Evolutionary conservation across 768 basidiomycete species (phyloP).

Genomic region (Gloeophyllum trabeum): DNA sequence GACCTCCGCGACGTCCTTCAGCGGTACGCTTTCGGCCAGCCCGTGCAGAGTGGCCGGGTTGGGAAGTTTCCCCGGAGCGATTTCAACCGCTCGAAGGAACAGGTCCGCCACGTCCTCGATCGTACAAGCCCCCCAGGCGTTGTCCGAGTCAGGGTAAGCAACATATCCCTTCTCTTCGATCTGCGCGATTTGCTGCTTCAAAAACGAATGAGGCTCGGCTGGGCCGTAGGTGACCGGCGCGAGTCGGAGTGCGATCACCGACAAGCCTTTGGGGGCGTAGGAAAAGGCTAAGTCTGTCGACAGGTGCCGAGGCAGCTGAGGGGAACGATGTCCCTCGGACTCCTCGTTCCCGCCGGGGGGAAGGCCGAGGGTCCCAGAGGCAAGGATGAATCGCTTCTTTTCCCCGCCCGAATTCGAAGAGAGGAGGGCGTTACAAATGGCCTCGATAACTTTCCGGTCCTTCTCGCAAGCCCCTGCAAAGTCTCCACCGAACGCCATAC

Average conservation of each 20-base stretch:
- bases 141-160: neutral
- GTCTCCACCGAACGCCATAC: neutral
- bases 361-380: neutral
- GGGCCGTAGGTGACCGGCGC: neutral
- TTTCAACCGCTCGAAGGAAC: too few relatives aligned
- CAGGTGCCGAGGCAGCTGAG: neutral
- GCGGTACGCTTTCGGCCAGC: neutral
- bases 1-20: neutral
- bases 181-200: neutral
- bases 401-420: neutral
- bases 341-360: neutral
- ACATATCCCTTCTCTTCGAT: neutral
- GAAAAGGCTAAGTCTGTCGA: neutral
- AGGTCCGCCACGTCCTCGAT: neutral
- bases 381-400: neutral
- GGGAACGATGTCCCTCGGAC: neutral
- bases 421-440: neutral
- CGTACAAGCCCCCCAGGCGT: neutral
- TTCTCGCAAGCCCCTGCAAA: neutral
- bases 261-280: neutral
- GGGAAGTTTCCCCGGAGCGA: neutral
- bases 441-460: neutral
- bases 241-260: neutral
- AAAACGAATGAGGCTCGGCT: neutral
- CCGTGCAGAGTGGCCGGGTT: neutral